Evolutionary conservation across 768 basidiomycete genomes (phyloP).

Genomic region (Mycena galericulata): DNA sequence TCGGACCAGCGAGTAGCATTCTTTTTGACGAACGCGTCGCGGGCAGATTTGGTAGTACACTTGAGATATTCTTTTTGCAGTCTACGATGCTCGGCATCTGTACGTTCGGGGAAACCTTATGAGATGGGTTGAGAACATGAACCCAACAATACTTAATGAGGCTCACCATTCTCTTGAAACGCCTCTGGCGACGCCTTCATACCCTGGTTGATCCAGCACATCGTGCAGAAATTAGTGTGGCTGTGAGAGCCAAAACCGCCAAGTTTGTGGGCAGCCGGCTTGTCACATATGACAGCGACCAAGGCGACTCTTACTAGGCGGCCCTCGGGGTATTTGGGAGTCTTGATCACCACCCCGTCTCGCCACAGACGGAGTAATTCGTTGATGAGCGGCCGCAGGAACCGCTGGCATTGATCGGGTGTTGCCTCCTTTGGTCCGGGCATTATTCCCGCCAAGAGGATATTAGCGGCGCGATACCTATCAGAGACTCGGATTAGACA

Average conservation of each 20-base stretch:
- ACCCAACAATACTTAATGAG: background rate
- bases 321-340: conserved; percentile 42
- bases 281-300: conserved; percentile 50
- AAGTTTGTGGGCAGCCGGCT: conserved; percentile 52
- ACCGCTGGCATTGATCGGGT: conserved; percentile 42
- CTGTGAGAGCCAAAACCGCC: conserved; percentile 44
- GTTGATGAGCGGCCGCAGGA: conserved; percentile 40
- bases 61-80: conserved; percentile 27
- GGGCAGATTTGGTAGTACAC: background rate
- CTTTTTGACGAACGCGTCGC: conserved; percentile 30
- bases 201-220: conserved; percentile 47
- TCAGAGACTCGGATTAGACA: conserved; percentile 7
- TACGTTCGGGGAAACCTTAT: conserved; percentile 15
- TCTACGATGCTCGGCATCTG: conserved; percentile 28
- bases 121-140: background rate
- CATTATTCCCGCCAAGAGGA: conserved; percentile 40
- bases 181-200: conserved; percentile 37
- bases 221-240: conserved; percentile 49
- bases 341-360: conserved; percentile 39
- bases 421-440: conserved; percentile 45
- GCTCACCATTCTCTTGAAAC: conserved; percentile 30
- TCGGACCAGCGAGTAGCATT: conserved; percentile 37
- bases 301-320: conserved; percentile 46
- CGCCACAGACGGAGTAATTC: conserved; percentile 41
- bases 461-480: conserved; percentile 42